These are phyloP conservation scores for Penicillium brevicompactum DNA, from an alignment of 2,329 filamentous ascomycete species.

Conservation along the genomic window DNA sequence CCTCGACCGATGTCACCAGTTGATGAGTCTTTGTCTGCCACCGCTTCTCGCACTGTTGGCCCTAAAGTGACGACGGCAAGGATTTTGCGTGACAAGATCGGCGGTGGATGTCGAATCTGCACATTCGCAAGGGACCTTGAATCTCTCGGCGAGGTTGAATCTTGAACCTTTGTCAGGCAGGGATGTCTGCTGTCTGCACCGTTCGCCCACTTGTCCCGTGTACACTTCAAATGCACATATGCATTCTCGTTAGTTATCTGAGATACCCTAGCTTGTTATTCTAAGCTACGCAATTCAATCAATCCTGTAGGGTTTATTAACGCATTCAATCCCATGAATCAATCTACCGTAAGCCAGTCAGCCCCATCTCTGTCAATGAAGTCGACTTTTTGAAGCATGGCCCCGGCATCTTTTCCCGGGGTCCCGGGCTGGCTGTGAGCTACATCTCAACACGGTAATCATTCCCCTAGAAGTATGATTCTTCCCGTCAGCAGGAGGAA, in stretches of 20 bases:
- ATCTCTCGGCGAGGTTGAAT: constrained; percentile 27
- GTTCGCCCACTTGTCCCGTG: background rate
- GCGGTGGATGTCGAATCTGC: constrained; percentile 45
- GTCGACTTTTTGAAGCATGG: too few species aligned
- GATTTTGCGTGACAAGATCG: constrained; percentile 70
- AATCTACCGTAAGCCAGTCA: background rate
- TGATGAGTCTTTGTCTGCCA: constrained; percentile 31
- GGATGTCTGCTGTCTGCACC: background rate
- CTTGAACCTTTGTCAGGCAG: constrained; percentile 7
- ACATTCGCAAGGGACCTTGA: constrained; percentile 39
- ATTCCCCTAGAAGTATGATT: too few species aligned
- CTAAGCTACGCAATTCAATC: constrained; percentile 3
- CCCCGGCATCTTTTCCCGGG: too few species aligned
- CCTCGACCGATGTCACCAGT: constrained; percentile 25
- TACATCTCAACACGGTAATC: too few species aligned
- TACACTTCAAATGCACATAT: constrained; percentile 12
- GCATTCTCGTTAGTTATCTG: constrained; percentile 9
- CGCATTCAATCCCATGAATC: background rate
- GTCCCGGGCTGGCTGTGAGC: too few species aligned
- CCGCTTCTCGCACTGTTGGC: constrained; percentile 63
- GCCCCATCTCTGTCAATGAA: too few species aligned
- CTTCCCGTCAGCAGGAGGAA: too few species aligned
- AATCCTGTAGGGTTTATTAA: background rate
- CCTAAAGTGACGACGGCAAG: constrained; percentile 86
- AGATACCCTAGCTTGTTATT: constrained; percentile 13